These are phyloP conservation scores for Nannizziopsis arthrosporioides DNA, from an alignment of 2,329 filamentous ascomycete species.

Conservation along the genomic window DNA sequence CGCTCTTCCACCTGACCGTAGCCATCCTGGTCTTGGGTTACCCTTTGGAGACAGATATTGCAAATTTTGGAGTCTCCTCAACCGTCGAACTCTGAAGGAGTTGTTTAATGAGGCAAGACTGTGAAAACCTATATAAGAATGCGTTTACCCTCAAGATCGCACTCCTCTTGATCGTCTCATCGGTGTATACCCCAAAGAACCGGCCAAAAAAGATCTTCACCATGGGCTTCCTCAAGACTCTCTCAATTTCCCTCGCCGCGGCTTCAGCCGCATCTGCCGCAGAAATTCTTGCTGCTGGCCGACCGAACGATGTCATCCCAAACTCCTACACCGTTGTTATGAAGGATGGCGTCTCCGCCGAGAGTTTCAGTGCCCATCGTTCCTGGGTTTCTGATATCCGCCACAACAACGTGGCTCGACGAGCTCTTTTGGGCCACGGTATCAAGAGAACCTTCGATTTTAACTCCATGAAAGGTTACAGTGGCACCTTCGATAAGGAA, in stretches of 20 bases:
- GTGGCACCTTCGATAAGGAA: constrained; percentile 8
- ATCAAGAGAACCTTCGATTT: constrained; percentile 9
- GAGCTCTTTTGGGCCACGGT: constrained; percentile 1
- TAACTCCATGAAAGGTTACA: constrained; percentile 8
- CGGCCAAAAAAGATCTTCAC: neutral
- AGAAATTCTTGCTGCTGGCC: constrained; percentile 2
- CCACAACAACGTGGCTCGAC: constrained; percentile 2
- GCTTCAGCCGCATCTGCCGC: constrained; percentile 2
- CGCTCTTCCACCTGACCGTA: neutral
- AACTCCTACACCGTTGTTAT: constrained; percentile 12
- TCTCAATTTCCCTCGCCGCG: constrained; percentile 2
- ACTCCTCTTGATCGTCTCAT: neutral
- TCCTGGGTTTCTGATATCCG: constrained; percentile 8
- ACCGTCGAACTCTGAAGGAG: no score
- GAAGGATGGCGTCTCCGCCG: constrained; percentile 8
- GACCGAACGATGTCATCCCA: constrained; percentile 7
- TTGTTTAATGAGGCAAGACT: no score
- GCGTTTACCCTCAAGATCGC: neutral
- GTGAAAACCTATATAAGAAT: no score
- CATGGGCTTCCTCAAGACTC: constrained; percentile 8
- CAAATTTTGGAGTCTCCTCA: neutral
- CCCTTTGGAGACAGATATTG: neutral
- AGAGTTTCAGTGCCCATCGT: constrained; percentile 5
- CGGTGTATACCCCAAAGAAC: neutral
- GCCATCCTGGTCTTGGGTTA: neutral